Base-by-base conservation (phyloP, 2,329 filamentous ascomycete species). In the Colletotrichum orchidophilum region DNA sequence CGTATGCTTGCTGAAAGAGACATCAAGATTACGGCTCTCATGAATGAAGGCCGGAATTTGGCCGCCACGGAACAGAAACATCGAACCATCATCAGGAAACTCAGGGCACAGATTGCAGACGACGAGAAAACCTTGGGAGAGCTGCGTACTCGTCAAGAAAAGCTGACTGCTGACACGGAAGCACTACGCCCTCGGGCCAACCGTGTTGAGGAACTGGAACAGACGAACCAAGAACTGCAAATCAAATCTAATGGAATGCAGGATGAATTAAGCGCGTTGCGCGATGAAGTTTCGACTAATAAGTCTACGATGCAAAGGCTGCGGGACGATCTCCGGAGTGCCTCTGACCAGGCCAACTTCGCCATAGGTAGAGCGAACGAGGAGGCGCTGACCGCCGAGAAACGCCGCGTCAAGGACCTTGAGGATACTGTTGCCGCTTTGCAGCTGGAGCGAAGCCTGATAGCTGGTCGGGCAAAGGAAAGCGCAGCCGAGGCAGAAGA, bases 1-100 rank as follows among this genome's bases (percentile, higher is more conserved):
- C 94, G 92, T 79, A 95, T 93, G 77, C 80, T 98, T 15, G 93
- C 94, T 1, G 95, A 97, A 77, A 97, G 95, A 78, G 95, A 98
- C 76, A 92, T 96, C 76, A 94, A 94, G 79, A 97, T 98, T 76
- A 94, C 95, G 3, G 84, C 95, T 57, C 84, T 99, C 13, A 93
- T 99, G 86, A 92, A 97, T 75, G 96, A 99, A 83, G 96, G 97
- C 0, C 93, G 96, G 76, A 95, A 93, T 75, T 86, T 98, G 9
- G 95, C 94, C 1, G 93, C 92, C 75, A 93, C 90, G 0, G 96
- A 99, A 79, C 89, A 98, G 80, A 94, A 95, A 77, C 92, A 97
- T 74, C 87, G 96, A 72, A 90, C 90, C 6, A 91, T 92, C 4
- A 93, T 98, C 76, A 97, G 96, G 81, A 95, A 94, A 77, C 82